phyloP scores from a whole-genome alignment of 176 grass and related monocot genomes.

The Pontederia paniculata region DNA sequence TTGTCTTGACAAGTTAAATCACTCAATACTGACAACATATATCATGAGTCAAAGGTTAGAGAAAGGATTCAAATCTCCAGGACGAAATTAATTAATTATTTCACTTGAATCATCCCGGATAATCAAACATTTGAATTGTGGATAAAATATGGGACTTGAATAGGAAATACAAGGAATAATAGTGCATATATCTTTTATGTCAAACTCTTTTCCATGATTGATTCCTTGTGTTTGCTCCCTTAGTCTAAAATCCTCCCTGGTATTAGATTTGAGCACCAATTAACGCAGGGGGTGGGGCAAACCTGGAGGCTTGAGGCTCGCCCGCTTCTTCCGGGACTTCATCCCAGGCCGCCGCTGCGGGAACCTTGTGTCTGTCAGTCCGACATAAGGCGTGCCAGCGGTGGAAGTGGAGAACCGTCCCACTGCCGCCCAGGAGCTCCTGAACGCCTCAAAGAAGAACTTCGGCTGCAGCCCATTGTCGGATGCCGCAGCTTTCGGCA shows the following conservation, averaged over 20 bases:
- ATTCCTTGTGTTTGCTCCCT: neutral
- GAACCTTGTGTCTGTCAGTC: constrained; percentile 51
- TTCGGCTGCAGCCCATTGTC: neutral
- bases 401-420: constrained; percentile 2
- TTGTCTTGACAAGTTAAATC: no score
- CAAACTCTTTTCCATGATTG: no score
- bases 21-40: no score
- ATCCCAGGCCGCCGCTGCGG: constrained; percentile 62
- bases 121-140: no score
- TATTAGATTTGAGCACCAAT: neutral
- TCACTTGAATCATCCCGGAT: no score
- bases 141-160: no score
- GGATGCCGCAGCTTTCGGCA: neutral
- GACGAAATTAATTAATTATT: no score
- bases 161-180: no score
- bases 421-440: neutral
- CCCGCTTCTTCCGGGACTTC: constrained; percentile 59
- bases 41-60: no score
- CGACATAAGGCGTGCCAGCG: constrained; percentile 19
- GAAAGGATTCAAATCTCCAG: no score
- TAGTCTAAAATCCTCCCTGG: no score
- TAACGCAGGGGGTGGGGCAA: neutral
- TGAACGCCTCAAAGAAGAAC: neutral
- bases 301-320: constrained; percentile 67
- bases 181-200: no score